Base-by-base conservation (phyloP, 2,329 filamentous ascomycete genomes). In the Fusarium devonianum region DNA sequence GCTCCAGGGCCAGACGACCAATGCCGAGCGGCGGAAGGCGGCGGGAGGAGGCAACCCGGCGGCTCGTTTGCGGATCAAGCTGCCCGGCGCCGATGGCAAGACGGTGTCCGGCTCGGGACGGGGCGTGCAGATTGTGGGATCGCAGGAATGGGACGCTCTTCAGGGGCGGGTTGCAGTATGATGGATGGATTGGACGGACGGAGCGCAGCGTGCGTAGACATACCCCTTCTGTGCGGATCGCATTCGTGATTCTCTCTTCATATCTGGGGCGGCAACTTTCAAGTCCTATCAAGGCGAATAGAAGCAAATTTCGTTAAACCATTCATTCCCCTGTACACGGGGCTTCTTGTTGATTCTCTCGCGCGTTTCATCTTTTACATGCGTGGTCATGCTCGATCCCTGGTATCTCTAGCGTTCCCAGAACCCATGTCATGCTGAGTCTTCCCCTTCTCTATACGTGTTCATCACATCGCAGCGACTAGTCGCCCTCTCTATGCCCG, bases 101-200 rank as follows among this genome's bases (percentile, higher is more conserved):
- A 61, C 69, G 49, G 66, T 75, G 37, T 57, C 68, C 5, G 75
- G 71, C 8, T 52, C 62, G 10, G 70, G 70, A 10, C 62, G 69
- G 13, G 69, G 75, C 11, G 77, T 83, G 37, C 75, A 78, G 57
- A 79, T 84, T 63, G 75, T 79, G 3, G 79, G 79, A 51, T 78
- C 77, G 13, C 68, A 72, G 41, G 80, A 83, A 68, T 84, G 81
- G 82, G 80, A 82, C 58, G 75, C 73, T 11, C 61, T 83, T 46
- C 78, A 81, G 66, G 78, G 74, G 33, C 63, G 69, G 18, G 51
- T 68, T 26, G 63, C 55, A 53, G 62, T 67, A 53, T 72, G 53
- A 68, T 73, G 43, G 43, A 41, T 54, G 52, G 37, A 36, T 8
- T 73, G 43, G 43, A 41, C 53, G 52, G 37, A 36, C 10, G 32